Conservation (phyloP, 306 rosid genomes). For the Astragalus glycyphyllos region DNA sequence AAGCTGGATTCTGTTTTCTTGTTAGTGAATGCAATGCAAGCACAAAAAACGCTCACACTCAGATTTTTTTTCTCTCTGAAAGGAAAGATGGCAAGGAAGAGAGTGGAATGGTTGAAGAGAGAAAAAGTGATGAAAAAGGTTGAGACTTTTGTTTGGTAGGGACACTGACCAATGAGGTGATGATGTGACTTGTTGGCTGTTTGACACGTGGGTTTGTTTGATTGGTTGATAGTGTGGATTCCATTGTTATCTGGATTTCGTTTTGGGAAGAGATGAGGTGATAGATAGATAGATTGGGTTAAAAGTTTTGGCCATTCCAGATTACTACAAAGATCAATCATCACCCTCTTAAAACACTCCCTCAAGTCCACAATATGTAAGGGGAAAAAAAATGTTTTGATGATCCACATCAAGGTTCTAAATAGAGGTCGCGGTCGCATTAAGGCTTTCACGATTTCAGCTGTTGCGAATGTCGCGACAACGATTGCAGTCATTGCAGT, state of each 20-base stretch:
- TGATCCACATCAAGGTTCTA: too few species aligned
- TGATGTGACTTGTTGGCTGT: constrained; percentile 46
- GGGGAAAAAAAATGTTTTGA: too few species aligned
- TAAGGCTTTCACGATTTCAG: too few species aligned
- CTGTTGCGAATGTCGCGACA: too few species aligned
- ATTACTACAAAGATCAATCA: neutral
- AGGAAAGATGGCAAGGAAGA: neutral
- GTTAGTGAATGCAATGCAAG: neutral
- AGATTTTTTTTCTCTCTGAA: neutral
- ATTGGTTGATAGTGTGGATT: constrained; percentile 67
- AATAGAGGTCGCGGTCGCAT: too few species aligned
- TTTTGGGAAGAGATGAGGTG: constrained; percentile 48
- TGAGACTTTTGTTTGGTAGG: constrained; percentile 35
- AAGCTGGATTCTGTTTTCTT: neutral
- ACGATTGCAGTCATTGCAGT: too few species aligned
- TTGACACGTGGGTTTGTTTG: constrained; percentile 42
- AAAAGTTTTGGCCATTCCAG: constrained; percentile 19
- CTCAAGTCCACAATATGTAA: too few species aligned
- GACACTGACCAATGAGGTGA: constrained; percentile 44
- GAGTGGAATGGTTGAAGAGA: neutral
- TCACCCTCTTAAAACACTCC: neutral
- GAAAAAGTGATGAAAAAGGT: constrained; percentile 40
- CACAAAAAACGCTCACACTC: neutral
- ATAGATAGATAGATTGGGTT: constrained; percentile 39
- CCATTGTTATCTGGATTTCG: constrained; percentile 83